Evolutionary conservation across 2,329 filamentous ascomycete species (phyloP).

Genomic region (Hyphodiscus sp.): DNA sequence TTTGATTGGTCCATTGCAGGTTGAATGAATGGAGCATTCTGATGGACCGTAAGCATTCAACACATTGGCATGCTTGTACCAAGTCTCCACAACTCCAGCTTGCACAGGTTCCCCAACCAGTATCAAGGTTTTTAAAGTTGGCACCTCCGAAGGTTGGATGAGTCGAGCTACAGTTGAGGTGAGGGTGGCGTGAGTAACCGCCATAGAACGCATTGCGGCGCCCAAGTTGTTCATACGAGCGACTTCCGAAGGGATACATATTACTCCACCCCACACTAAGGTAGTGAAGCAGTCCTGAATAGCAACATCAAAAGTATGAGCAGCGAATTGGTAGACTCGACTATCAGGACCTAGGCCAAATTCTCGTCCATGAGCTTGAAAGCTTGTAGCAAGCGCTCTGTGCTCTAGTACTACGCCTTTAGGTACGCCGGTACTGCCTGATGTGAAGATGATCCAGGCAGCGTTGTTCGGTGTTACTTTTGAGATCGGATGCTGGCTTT

Average conservation of each 20-base stretch:
- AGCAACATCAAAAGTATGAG: slow-evolving; percentile 30
- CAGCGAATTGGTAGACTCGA: slow-evolving; percentile 9
- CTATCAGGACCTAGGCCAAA: slow-evolving; percentile 17
- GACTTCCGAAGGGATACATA: slow-evolving; percentile 34
- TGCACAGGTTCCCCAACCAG: slow-evolving; percentile 29
- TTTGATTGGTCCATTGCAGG: too few relatives aligned
- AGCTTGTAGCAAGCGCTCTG: slow-evolving; percentile 10
- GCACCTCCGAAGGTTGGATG: slow-evolving; percentile 13
- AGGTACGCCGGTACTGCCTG: slow-evolving; percentile 2
- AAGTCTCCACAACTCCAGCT: slow-evolving; percentile 32
- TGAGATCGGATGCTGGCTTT: too few relatives aligned
- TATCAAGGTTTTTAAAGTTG: slow-evolving; percentile 15
- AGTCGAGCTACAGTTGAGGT: slow-evolving; percentile 24
- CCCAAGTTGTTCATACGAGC: slow-evolving; percentile 32
- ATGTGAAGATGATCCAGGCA: slow-evolving; percentile 21
- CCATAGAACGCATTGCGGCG: slow-evolving; percentile 19
- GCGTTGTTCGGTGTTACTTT: too few relatives aligned
- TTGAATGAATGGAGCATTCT: too few relatives aligned
- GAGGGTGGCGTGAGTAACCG: slow-evolving; percentile 18
- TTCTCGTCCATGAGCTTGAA: slow-evolving; percentile 28
- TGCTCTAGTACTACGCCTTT: slow-evolving; percentile 25
- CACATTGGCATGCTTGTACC: slow-evolving; percentile 31
- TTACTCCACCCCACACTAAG: slow-evolving; percentile 31
- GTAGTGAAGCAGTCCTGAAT: slow-evolving; percentile 28
- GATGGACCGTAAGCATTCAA: slow-evolving; percentile 34